These are phyloP conservation scores for Epithele typhae DNA, from an alignment of 768 basidiomycete species.

Conservation along the genomic window DNA sequence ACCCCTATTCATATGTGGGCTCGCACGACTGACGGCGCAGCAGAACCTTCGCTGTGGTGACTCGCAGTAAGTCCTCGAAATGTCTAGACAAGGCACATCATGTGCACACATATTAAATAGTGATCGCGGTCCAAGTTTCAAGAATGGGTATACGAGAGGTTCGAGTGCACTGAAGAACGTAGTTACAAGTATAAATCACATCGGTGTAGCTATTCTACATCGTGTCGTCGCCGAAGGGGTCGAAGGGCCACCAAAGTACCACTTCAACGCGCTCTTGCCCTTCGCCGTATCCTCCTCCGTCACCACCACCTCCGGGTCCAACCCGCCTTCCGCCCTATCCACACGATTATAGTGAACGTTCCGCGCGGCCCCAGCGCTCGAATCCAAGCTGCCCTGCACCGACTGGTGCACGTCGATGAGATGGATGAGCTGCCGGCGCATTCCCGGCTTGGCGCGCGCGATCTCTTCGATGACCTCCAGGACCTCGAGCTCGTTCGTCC, in stretches of 20 bases:
- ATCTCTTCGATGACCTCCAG: conserved; percentile 7
- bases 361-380: not conserved
- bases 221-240: not conserved
- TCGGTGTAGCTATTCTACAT: no score
- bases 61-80: no score
- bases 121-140: no score
- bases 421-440: conserved; percentile 15
- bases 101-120: no score
- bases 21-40: no score
- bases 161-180: no score
- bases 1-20: no score
- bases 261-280: not conserved
- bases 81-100: no score
- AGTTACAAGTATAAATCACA: no score
- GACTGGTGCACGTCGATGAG: conserved; percentile 21
- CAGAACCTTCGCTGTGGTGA: no score
- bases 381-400: conserved; percentile 11
- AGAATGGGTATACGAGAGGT: no score
- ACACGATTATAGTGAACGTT: not conserved
- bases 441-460: conserved; percentile 4
- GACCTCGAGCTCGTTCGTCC: not conserved
- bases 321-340: not conserved
- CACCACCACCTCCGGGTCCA: conserved; percentile 1
- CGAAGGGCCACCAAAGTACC: not conserved
- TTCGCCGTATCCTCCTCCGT: conserved; percentile 4